Evolutionary conservation across 768 basidiomycete genomes (phyloP), one percentile per base, ranked within the genome.

Genomic region (Pleurotus sapidus): DNA sequence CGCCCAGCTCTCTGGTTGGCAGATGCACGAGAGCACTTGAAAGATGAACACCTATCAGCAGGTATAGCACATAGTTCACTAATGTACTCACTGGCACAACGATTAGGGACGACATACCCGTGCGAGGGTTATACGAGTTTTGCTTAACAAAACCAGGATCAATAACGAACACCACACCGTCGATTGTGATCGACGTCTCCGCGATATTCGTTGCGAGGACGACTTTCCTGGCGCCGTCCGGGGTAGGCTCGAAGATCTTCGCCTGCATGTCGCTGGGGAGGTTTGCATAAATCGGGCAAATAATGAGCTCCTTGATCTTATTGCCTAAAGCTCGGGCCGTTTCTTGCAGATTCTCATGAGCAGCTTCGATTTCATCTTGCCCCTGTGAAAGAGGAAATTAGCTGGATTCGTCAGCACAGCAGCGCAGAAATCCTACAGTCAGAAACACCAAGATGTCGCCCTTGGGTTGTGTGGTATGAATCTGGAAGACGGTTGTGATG

Each of bases 71-170:
- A 15, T 27, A 34, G 30, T 34, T 5, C 37, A 43, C 34, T 46
- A 43, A 48, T 40, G 3, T 17, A 81, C 89, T 72, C 60, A 95
- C 93, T 0, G 97, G 97, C 51, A 98, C 95, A 34, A 99, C 94
- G 12, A 94, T 86, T 12, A 99, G 78, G 0, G 95, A 96, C 8
- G 93, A 95, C 97, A 99, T 99, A 12, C 97, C 96, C 45, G 97
- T 97, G 66, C 95, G 83, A 2, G 97, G 97, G 72, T 99, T 99
- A 69, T 97, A 99, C 40, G 94, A 90, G 70, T 99, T 98, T 69
- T 99, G 97, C 77, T 99, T 99, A 64, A 98, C 96, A 66, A 98
- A 98, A 11, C 97, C 97, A 2, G 97, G 97, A 69, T 99, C 97
- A 62, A 99, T 98, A 40, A 99, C 97, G 70, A 97, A 99, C 2